Conservation (phyloP, 2,329 filamentous ascomycete species). For the Aspergillus pseudoterreus region DNA sequence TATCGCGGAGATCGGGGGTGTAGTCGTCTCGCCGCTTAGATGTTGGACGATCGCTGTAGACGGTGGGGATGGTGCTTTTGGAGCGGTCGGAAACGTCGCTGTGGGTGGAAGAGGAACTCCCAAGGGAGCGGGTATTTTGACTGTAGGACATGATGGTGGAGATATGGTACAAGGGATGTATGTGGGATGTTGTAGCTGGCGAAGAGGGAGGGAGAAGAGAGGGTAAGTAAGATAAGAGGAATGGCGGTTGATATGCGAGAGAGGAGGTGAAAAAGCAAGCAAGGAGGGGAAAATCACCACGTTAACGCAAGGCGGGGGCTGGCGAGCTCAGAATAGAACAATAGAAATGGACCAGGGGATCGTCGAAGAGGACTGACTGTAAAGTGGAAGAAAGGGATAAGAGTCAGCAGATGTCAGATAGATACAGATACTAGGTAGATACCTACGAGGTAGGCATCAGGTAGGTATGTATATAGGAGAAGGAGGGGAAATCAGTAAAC, state of each 20-base stretch:
- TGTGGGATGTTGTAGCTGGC: too few species aligned
- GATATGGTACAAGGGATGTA: neutral
- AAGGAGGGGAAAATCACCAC: neutral
- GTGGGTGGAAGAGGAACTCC: slow-evolving; percentile 36
- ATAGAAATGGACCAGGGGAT: too few species aligned
- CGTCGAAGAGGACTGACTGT: too few species aligned
- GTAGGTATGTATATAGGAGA: too few species aligned
- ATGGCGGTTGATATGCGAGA: neutral
- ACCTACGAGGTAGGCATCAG: too few species aligned
- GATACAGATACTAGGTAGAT: too few species aligned
- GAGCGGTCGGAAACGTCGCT: slow-evolving; percentile 36
- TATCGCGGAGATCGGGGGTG: slow-evolving; percentile 14
- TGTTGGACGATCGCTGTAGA: slow-evolving; percentile 31
- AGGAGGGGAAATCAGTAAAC: too few species aligned
- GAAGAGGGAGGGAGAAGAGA: neutral
- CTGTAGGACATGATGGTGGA: neutral
- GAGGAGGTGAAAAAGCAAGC: neutral
- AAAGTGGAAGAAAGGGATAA: too few species aligned
- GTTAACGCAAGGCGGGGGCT: neutral
- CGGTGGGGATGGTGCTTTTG: slow-evolving; percentile 38
- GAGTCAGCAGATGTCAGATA: too few species aligned
- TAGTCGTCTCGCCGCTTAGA: slow-evolving; percentile 18
- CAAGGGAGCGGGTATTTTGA: slow-evolving; percentile 19
- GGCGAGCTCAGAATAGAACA: too few species aligned
- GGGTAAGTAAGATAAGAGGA: too few species aligned